A percentile compares a stretch with the other conserved stretches of the same genome.
Conservation (phyloP, 345 rosid species). For the Eucalyptus erythrocorys region DNA sequence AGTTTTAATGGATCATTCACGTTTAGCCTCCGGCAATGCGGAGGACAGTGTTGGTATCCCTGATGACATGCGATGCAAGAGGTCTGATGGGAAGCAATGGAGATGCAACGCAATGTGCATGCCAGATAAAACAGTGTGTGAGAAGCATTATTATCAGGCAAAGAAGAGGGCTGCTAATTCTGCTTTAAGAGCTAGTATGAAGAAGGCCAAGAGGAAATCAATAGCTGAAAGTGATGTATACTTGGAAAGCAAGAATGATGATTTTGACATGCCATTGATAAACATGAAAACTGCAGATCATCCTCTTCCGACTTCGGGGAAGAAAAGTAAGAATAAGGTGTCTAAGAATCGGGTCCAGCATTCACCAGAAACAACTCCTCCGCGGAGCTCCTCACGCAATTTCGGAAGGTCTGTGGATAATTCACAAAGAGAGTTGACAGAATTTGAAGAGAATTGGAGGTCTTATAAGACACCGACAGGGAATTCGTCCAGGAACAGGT, state of each 20-base stretch:
- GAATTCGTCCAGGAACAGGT: slow-evolving; percentile 51
- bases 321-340: slow-evolving; percentile 37
- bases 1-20: neutral
- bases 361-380: slow-evolving; percentile 45
- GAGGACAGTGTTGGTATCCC: slow-evolving; percentile 72
- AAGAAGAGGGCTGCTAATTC: slow-evolving; percentile 95
- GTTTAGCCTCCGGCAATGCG: slow-evolving; percentile 14
- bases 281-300: slow-evolving; percentile 24
- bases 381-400: slow-evolving; percentile 29
- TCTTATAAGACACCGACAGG: slow-evolving; percentile 39
- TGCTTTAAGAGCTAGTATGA: slow-evolving; percentile 70
- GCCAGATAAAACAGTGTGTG: slow-evolving; percentile 97
- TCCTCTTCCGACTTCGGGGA: slow-evolving; percentile 19
- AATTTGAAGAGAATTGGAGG: slow-evolving; percentile 52
- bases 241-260: slow-evolving; percentile 68
- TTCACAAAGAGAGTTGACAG: slow-evolving; percentile 32
- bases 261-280: slow-evolving; percentile 37
- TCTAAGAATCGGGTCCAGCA: slow-evolving; percentile 23
- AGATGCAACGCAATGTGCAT: slow-evolving; percentile 97
- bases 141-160: slow-evolving; percentile 93
- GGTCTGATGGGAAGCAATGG: slow-evolving; percentile 99
- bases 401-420: slow-evolving; percentile 38
- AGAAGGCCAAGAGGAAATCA: slow-evolving; percentile 63
- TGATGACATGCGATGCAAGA: slow-evolving; percentile 93
- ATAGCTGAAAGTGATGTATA: slow-evolving; percentile 44